Evolutionary conservation across 2,329 filamentous ascomycete species (phyloP), one percentile per base, ranked within the genome.

Genomic region (Phyllosticta ampelicida): DNA sequence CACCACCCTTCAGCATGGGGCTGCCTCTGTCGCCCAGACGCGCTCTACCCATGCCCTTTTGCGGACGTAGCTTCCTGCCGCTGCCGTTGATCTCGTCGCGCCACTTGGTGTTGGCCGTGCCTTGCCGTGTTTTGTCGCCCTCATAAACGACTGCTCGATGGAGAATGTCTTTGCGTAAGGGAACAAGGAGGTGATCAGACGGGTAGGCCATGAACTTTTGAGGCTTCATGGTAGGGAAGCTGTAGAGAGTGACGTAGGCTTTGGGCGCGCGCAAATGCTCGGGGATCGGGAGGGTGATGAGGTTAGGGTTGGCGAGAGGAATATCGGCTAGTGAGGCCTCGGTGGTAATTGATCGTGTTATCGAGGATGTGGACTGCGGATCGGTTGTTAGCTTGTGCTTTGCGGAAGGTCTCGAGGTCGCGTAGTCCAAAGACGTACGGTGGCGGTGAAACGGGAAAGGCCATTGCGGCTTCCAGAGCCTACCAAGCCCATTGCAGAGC

Each of bases 91-190:
- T 86, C 62, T 97, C 90, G 68, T 75, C 84, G 61, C 92, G 63
- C 48, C 66, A 71, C 62, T 71, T 71, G 36, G 70, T 71, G 11
- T 64, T 67, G 26, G 91, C 94, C 2, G 90, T 95, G 63, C 94
- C 94, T 71, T 90, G 86, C 28, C 94, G 86, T 58, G 89, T 87
- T 68, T 79, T 83, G 76, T 97, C 92, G 64, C 89, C 94, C 76
- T 99, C 94, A 78, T 87, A 97, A 65, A 96, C 77, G 60, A 99
- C 84, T 60, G 94, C 94, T 63, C 89, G 84, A 76, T 99, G 92
- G 56, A 99, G 85, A 63, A 99, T 84, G 72, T 99, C 94, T 71
- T 87, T 86, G 60, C 94, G 87, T 52, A 96, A 80, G 2, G 94
- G 94, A 30, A 97, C 83, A 69, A 88, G 78, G 51, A 99, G 86